A percentile compares a stretch with the other conserved stretches of the same genome.
These are phyloP conservation scores for Boletus reticuloceps DNA, from an alignment of 768 basidiomycete genomes.

Conservation along the genomic window DNA sequence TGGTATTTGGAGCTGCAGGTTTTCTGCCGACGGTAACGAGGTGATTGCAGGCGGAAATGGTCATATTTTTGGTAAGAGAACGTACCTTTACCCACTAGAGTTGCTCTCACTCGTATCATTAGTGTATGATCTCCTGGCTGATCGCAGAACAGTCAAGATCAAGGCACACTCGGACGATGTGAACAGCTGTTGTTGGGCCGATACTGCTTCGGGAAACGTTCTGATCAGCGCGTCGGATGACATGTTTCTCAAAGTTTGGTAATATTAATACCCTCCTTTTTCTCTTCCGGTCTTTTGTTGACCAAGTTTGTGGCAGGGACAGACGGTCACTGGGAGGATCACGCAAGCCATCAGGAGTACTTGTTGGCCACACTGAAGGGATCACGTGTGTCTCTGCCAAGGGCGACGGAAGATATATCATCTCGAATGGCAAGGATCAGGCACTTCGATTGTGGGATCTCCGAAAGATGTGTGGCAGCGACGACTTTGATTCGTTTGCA, in stretches of 20 bases:
- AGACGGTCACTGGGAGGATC: constrained; percentile 46
- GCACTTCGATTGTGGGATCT: constrained; percentile 90
- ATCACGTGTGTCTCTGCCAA: constrained; percentile 94
- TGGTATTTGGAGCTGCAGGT: constrained; percentile 91
- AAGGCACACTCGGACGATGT: constrained; percentile 88
- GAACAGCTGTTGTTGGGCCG: constrained; percentile 96
- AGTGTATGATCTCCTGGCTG: constrained; percentile 91
- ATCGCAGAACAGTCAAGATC: constrained; percentile 79
- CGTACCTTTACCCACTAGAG: background rate
- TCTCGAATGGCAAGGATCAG: constrained; percentile 97
- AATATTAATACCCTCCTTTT: constrained; percentile 13
- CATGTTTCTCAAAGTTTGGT: constrained; percentile 94
- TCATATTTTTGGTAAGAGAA: constrained; percentile 62
- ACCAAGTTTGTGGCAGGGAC: too few relatives aligned
- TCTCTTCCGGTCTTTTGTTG: background rate
- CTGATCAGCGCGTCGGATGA: constrained; percentile 96
- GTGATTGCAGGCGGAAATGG: constrained; percentile 90
- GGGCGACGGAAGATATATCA: constrained; percentile 92
- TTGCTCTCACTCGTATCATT: constrained; percentile 1
- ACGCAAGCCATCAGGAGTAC: constrained; percentile 83
- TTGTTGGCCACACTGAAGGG: constrained; percentile 95
- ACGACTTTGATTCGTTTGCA: constrained; percentile 59
- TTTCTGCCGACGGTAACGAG: constrained; percentile 95
- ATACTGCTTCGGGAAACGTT: constrained; percentile 88
- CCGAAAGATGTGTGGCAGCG: constrained; percentile 81